These are phyloP conservation scores for Rhizopus sp. DNA, from an alignment of 371 early-diverging fungal species.

Conservation along the genomic window DNA sequence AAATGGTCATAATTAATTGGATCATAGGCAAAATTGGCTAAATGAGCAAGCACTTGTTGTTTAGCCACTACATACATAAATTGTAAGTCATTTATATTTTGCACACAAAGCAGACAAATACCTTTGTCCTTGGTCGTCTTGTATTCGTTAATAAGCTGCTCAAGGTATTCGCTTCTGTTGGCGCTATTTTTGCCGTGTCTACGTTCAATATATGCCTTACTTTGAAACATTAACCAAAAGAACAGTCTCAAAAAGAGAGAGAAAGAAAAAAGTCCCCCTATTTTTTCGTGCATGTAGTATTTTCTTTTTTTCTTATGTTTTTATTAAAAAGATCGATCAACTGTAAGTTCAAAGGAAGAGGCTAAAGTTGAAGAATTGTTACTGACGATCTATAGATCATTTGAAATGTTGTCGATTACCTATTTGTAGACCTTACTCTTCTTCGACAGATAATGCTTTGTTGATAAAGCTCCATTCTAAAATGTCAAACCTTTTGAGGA, in stretches of 20 bases:
- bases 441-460: no score
- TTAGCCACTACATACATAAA: conserved; percentile 38
- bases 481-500: no score
- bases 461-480: no score
- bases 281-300: no score
- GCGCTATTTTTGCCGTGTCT: conserved; percentile 20
- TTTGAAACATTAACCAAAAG: conserved; percentile 24
- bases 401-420: no score
- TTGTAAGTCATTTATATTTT: not conserved
- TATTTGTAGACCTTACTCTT: no score
- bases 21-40: conserved; percentile 68
- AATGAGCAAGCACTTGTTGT: conserved; percentile 57
- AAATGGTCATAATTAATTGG: conserved; percentile 56
- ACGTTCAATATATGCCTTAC: conserved; percentile 24
- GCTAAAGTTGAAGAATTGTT: no score
- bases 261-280: no score
- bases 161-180: conserved; percentile 35
- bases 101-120: not conserved
- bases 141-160: conserved; percentile 43
- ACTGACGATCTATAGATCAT: no score
- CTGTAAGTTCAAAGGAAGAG: no score
- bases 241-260: not conserved
- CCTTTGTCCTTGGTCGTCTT: conserved; percentile 21
- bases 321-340: not conserved
- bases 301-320: not conserved